A percentile compares a stretch with the other conserved stretches of the same genome.
Conservation (phyloP, 2,329 filamentous ascomycete species). For the Colletotrichum sojae region DNA sequence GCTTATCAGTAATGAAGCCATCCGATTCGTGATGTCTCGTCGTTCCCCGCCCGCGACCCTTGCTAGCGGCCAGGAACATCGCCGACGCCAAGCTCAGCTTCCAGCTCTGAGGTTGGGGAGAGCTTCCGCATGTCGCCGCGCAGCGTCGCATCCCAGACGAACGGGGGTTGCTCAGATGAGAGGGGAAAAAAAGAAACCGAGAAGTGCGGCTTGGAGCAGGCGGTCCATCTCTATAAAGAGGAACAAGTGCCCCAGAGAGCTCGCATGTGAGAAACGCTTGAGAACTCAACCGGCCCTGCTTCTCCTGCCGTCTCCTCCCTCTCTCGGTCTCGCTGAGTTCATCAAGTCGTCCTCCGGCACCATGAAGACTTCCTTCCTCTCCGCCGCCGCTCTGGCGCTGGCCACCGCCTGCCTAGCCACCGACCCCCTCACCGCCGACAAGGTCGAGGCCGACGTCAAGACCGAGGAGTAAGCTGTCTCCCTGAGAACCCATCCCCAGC, state of each 20-base stretch:
- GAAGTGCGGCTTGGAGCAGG: not conserved
- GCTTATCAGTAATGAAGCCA: constrained; percentile 34
- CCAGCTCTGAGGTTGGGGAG: constrained; percentile 23
- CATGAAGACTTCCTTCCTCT: constrained; percentile 35
- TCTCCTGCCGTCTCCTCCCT: constrained; percentile 16
- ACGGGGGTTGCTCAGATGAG: not conserved
- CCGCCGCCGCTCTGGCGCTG: constrained; percentile 33
- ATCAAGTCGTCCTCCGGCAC: constrained; percentile 13
- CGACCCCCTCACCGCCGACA: constrained; percentile 54
- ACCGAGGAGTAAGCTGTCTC: constrained; percentile 55
- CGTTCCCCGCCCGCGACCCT: constrained; percentile 19
- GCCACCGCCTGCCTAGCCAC: constrained; percentile 38
- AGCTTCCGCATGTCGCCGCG: not conserved
- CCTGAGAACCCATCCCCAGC: no score
- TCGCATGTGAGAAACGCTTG: not conserved
- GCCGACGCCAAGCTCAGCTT: constrained; percentile 26
- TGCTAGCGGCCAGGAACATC: constrained; percentile 8
- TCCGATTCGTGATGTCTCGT: constrained; percentile 20
- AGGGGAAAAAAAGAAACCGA: not conserved
- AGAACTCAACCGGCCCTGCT: constrained; percentile 20
- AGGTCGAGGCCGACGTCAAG: constrained; percentile 56
- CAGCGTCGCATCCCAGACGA: constrained; percentile 8
- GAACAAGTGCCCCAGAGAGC: not conserved
- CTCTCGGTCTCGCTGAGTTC: constrained; percentile 1
- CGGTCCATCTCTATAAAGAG: constrained; percentile 14